These are phyloP conservation scores for Camellia sinensis DNA, from an alignment of 148 eudicot genomes.

Conservation along the genomic window DNA sequence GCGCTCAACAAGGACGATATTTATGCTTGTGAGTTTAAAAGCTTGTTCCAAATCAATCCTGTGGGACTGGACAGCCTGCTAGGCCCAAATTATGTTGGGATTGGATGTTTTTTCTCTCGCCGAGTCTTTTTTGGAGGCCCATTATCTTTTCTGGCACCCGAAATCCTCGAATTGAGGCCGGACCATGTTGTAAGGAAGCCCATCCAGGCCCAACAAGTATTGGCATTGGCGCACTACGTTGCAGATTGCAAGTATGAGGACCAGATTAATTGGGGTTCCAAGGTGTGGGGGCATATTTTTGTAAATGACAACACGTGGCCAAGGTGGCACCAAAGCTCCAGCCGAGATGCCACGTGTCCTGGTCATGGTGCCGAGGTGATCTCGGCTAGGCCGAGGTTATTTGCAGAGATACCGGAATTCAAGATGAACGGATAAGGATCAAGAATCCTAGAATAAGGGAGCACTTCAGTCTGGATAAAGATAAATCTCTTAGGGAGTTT, in stretches of 20 bases:
- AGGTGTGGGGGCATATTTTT: constrained; percentile 16
- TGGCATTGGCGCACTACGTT: constrained; percentile 26
- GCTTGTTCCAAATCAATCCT: constrained; percentile 39
- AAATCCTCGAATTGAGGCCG: constrained; percentile 24
- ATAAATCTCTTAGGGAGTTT: too few species aligned
- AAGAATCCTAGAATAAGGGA: too few species aligned
- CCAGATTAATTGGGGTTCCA: constrained; percentile 35
- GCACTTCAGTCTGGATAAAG: too few species aligned
- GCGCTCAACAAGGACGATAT: constrained; percentile 57
- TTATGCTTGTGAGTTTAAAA: constrained; percentile 48
- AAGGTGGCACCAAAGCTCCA: too few species aligned
- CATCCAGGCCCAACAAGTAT: constrained; percentile 8
- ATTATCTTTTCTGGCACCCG: constrained; percentile 15
- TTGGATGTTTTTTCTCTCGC: constrained; percentile 60
- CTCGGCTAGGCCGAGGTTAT: too few species aligned
- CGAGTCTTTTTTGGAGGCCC: constrained; percentile 48
- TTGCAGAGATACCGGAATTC: too few species aligned
- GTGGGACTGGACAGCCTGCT: constrained; percentile 58
- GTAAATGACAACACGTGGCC: too few species aligned
- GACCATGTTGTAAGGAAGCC: constrained; percentile 14
- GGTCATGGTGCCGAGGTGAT: too few species aligned
- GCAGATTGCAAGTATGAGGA: constrained; percentile 32
- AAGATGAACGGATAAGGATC: too few species aligned
- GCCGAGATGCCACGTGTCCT: too few species aligned
- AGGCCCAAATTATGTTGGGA: constrained; percentile 66